phyloP scores from a whole-genome alignment of 2,329 filamentous ascomycete genomes.

The Aspergillus transmontanensis region DNA sequence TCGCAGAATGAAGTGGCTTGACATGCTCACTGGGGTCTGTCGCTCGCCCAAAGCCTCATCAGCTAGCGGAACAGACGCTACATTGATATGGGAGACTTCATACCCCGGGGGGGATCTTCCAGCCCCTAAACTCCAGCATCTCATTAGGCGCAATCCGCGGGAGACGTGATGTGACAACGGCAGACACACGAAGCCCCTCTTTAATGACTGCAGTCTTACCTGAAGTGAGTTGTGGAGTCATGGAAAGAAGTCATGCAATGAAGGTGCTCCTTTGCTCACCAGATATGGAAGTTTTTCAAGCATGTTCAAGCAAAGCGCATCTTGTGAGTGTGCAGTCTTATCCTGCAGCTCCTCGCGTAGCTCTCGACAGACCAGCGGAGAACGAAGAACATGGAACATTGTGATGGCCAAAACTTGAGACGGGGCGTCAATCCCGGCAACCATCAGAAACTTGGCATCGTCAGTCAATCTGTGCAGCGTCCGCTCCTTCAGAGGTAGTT shows the following conservation, averaged over 20 bases:
- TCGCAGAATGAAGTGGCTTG: constrained; percentile 20
- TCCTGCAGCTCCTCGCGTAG: constrained; percentile 13
- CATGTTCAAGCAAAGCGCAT: not conserved
- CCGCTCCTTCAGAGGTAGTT: constrained; percentile 15
- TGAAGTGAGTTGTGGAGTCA: not conserved
- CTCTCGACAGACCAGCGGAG: constrained; percentile 6
- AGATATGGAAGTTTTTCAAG: constrained; percentile 17
- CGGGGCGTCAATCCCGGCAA: constrained; percentile 20
- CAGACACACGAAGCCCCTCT: constrained; percentile 30
- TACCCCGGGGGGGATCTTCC: constrained; percentile 25
- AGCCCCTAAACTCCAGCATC: constrained; percentile 13
- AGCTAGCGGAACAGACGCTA: not conserved
- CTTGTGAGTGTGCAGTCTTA: not conserved
- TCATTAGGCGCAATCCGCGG: constrained; percentile 22
- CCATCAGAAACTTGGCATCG: constrained; percentile 20
- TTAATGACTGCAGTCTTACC: constrained; percentile 29
- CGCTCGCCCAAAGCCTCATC: not conserved
- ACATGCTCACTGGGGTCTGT: constrained; percentile 25
- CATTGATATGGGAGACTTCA: not conserved
- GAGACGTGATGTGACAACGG: constrained; percentile 22
- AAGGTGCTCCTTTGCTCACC: constrained; percentile 2
- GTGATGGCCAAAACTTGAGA: constrained; percentile 19
- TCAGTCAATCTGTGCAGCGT: constrained; percentile 8
- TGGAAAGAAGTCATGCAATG: not conserved
- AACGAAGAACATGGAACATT: constrained; percentile 19